A percentile compares a stretch with the other conserved stretches of the same genome.
phyloP scores from a whole-genome alignment of 106 monocot genomes.

The Phalaenopsis aphrodite region DNA sequence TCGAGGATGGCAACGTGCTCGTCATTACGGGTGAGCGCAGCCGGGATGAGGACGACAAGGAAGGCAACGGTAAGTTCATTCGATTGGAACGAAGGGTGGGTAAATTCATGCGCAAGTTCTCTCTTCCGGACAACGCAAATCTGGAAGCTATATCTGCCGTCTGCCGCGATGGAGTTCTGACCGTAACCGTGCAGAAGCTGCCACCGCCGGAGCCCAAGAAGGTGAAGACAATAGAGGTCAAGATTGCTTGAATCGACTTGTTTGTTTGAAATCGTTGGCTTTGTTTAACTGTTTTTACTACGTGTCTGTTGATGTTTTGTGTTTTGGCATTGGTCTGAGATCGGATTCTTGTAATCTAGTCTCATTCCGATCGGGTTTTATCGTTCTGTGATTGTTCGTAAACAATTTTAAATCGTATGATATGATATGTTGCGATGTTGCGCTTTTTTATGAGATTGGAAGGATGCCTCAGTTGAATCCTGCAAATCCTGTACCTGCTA shows the following conservation, averaged over 20 bases:
- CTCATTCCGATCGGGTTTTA: no score
- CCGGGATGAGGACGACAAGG: slow-evolving; percentile 29
- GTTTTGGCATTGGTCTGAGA: no score
- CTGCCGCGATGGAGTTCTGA: slow-evolving; percentile 64
- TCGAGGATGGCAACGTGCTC: slow-evolving; percentile 37
- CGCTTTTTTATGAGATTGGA: no score
- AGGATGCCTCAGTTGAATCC: no score
- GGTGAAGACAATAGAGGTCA: slow-evolving; percentile 76
- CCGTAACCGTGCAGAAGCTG: slow-evolving; percentile 54
- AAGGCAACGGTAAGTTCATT: slow-evolving; percentile 38
- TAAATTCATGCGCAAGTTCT: slow-evolving; percentile 69
- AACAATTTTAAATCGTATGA: no score
- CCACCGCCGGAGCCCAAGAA: slow-evolving; percentile 89
- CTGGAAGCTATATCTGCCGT: slow-evolving; percentile 33
- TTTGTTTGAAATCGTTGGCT: background rate
- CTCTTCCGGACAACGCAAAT: slow-evolving; percentile 50
- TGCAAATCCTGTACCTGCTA: no score
- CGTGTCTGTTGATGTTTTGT: no score
- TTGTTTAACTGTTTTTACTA: no score
- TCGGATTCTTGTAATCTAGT: no score
- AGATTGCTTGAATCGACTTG: slow-evolving; percentile 25
- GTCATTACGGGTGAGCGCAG: slow-evolving; percentile 33
- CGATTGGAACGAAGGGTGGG: slow-evolving; percentile 68
- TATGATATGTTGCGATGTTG: no score
- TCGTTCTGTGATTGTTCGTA: no score